A percentile compares a stretch with the other conserved stretches of the same genome.
Conservation (phyloP, 2,329 filamentous ascomycete species). For the Orbilia javanica region DNA sequence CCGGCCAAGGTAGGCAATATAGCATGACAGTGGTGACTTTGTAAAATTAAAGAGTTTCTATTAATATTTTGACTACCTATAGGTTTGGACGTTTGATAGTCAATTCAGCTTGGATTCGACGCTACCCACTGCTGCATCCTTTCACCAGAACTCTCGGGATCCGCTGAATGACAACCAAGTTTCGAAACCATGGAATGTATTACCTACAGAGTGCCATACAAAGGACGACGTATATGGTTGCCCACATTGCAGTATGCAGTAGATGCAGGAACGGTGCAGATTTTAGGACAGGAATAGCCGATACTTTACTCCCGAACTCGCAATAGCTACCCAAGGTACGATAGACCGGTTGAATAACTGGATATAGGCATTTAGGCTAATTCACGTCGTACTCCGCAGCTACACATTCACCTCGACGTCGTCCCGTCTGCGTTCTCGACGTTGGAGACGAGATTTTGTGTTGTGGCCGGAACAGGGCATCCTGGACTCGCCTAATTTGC, state of each 20-base stretch:
- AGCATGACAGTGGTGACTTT: conserved; percentile 1
- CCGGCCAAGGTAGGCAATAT: neutral
- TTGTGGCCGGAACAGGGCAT: conserved; percentile 3
- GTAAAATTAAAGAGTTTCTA: conserved; percentile 25
- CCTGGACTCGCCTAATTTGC: conserved; percentile 40
- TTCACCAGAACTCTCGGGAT: too few species aligned
- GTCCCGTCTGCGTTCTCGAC: neutral
- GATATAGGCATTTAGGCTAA: conserved; percentile 30
- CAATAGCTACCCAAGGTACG: neutral
- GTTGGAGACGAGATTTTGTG: conserved; percentile 31
- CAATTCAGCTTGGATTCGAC: neutral
- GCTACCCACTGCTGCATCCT: neutral
- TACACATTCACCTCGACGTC: neutral
- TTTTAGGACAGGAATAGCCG: conserved; percentile 1
- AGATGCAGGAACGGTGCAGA: neutral
- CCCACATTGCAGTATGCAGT: neutral
- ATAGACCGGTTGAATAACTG: conserved; percentile 20
- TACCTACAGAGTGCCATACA: too few species aligned
- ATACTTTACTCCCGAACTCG: neutral
- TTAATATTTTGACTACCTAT: conserved; percentile 26
- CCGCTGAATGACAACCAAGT: too few species aligned
- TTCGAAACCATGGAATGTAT: neutral
- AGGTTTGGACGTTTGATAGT: neutral
- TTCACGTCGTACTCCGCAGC: too few species aligned
- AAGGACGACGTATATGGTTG: neutral